Base-by-base conservation (phyloP, 352 stramenopile species). In the Phytophthora nicotianae region DNA sequence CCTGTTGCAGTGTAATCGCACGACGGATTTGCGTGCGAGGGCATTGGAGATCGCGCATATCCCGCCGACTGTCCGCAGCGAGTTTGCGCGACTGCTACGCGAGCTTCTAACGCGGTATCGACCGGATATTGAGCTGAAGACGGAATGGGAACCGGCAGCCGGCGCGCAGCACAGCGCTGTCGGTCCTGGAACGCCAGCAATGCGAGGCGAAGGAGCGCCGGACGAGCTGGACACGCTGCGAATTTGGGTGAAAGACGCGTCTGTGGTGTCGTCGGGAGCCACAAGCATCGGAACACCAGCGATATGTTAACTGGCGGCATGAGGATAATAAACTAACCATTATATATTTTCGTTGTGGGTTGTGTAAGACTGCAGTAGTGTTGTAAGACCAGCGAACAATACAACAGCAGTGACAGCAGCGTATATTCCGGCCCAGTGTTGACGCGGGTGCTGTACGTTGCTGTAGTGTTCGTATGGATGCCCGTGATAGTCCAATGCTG, bases 41-140 rank as follows among this genome's bases (percentile, higher is more conserved):
- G 83, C 83, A 20, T 63, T 92, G 29, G 83, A 90, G 63, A 89
- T 92, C 54, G 84, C 83, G 19, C 74, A 89, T 45, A 88, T 92
- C 24, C 65, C 76, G n/a, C 73, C 81, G 3, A 77, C 78, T 45
- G 81, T 90, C 24, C 78, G 83, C 40, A 87, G 72, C 35, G 78
- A 88, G 32, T 92, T 92, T 72, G 75, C 85, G 38, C 74, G 76
- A 35, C 60, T 89, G 8, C 49, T 92, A 32, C 80, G 72, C 7
- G 79, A 88, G 11, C 55, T 92, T 46, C 46, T 92, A 26, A 62
- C 23, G 13, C 81, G 81, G 42, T 78, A 86, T 55, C 65, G 82
- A 32, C 72, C 70, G 13, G 78, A 91, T 47, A 91, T 91, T 58
- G 82, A 89, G 58, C 76, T 91, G 2, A 83, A 81, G 16, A 88